These are phyloP conservation scores for Chrysanthemum seticuspe DNA, from an alignment of 129 eudicot genomes.

Conservation along the genomic window DNA sequence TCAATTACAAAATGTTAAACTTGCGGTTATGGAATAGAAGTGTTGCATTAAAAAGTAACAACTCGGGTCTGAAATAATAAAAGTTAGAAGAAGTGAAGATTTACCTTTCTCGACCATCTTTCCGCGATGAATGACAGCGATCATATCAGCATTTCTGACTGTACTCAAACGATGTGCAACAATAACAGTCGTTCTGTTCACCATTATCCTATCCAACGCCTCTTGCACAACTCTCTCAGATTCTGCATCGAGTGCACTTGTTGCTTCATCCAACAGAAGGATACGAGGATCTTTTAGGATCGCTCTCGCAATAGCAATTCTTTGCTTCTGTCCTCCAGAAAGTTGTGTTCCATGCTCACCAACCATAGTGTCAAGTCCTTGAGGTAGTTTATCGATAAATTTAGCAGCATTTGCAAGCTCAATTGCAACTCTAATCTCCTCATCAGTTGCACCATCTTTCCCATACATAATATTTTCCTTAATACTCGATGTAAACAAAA, in stretches of 20 bases:
- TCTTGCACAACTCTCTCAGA: constrained; percentile 80
- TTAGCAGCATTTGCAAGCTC: constrained; percentile 94
- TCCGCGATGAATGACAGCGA: constrained; percentile 4
- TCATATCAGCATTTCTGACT: constrained; percentile 5
- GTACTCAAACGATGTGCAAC: constrained; percentile 38
- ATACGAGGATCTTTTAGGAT: constrained; percentile 75
- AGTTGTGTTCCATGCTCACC: constrained; percentile 90
- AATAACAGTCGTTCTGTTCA: constrained; percentile 68
- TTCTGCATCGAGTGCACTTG: constrained; percentile 83
- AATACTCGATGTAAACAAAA: constrained; percentile 71
- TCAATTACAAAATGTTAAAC: neutral
- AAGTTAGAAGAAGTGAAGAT: neutral
- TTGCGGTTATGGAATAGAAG: neutral
- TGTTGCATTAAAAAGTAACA: neutral
- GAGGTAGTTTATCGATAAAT: constrained; percentile 74
- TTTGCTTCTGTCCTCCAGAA: constrained; percentile 89
- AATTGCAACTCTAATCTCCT: constrained; percentile 66
- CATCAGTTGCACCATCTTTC: constrained; percentile 61
- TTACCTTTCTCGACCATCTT: constrained; percentile 64
- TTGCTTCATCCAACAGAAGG: constrained; percentile 77
- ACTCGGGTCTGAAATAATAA: too few species aligned
- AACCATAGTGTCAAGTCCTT: constrained; percentile 87
- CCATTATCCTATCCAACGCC: constrained; percentile 80
- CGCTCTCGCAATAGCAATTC: constrained; percentile 85
- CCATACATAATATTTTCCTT: constrained; percentile 82